Evolutionary conservation across 208 protist genomes (phyloP).

Genomic region (Trypanosoma avium): DNA sequence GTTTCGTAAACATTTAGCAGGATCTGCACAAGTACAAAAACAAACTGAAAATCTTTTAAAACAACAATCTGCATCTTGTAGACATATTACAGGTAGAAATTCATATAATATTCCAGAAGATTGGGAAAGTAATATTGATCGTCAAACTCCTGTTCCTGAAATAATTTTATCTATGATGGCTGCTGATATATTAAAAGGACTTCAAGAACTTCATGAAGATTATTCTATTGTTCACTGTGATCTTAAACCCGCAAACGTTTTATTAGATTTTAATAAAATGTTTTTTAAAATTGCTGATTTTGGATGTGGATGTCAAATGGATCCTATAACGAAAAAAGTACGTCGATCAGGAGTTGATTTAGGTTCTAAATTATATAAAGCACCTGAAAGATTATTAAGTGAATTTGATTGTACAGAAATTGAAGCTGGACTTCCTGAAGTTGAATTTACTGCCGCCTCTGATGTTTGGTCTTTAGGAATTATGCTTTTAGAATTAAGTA

Average conservation of each 20-base stretch:
- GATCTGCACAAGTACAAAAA: slow-evolving; percentile 19
- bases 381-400: slow-evolving; percentile 56
- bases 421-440: slow-evolving; percentile 29
- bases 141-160: slow-evolving; percentile 98
- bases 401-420: slow-evolving; percentile 12
- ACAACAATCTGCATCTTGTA: slow-evolving; percentile 45
- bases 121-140: slow-evolving; percentile 89
- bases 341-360: slow-evolving; percentile 55
- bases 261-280: slow-evolving; percentile 72
- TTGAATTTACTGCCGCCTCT: slow-evolving; percentile 74
- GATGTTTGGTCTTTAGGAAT: slow-evolving; percentile 91
- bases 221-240: slow-evolving; percentile 95
- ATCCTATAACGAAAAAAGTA: slow-evolving; percentile 40
- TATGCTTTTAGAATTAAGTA: slow-evolving; percentile 76
- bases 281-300: slow-evolving; percentile 89
- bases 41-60: slow-evolving; percentile 42
- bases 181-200: slow-evolving; percentile 87
- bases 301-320: slow-evolving; percentile 79
- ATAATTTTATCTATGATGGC: slow-evolving; percentile 99
- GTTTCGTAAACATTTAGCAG: slow-evolving; percentile 58
- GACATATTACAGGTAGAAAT: slow-evolving; percentile 60
- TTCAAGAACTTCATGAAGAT: slow-evolving; percentile 85
- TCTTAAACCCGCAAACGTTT: slow-evolving; percentile 96
- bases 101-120: slow-evolving; percentile 53
- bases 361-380: slow-evolving; percentile 87